These are phyloP conservation scores for Pseudogymnoascus sp. DNA, from an alignment of 2,329 filamentous ascomycete genomes.

Conservation along the genomic window DNA sequence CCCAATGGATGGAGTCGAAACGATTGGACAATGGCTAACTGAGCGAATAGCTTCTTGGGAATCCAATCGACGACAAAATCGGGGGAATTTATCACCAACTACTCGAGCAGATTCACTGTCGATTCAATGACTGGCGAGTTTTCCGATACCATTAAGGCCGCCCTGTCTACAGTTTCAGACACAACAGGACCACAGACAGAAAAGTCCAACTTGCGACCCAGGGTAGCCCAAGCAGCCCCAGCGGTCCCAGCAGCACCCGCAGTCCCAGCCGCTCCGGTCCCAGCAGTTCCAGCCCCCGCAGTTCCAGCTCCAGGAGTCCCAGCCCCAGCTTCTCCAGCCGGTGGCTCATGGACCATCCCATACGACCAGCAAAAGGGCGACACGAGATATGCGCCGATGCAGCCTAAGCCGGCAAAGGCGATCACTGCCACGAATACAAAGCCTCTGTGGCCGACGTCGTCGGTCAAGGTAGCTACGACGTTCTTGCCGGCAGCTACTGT, in stretches of 20 bases:
- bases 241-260: constrained; percentile 13
- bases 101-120: constrained; percentile 55
- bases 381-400: constrained; percentile 34
- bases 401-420: constrained; percentile 28
- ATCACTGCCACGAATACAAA: constrained; percentile 32
- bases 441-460: constrained; percentile 30
- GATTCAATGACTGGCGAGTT: constrained; percentile 55
- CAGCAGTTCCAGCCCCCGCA: constrained; percentile 18
- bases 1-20: neutral
- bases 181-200: constrained; percentile 30
- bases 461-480: constrained; percentile 27
- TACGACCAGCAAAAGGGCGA: constrained; percentile 30
- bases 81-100: constrained; percentile 49
- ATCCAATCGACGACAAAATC: constrained; percentile 46
- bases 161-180: constrained; percentile 28
- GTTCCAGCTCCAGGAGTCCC: constrained; percentile 9
- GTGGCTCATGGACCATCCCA: constrained; percentile 22
- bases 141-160: constrained; percentile 31
- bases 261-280: constrained; percentile 12
- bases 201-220: constrained; percentile 20
- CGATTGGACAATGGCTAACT: constrained; percentile 10
- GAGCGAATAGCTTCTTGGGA: constrained; percentile 44
- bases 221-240: constrained; percentile 9
- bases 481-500: constrained; percentile 25
- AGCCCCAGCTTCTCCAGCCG: constrained; percentile 12